These are phyloP conservation scores for Fistulifera pelliculosa DNA, from an alignment of 108 stramenopile genomes.

Conservation along the genomic window DNA sequence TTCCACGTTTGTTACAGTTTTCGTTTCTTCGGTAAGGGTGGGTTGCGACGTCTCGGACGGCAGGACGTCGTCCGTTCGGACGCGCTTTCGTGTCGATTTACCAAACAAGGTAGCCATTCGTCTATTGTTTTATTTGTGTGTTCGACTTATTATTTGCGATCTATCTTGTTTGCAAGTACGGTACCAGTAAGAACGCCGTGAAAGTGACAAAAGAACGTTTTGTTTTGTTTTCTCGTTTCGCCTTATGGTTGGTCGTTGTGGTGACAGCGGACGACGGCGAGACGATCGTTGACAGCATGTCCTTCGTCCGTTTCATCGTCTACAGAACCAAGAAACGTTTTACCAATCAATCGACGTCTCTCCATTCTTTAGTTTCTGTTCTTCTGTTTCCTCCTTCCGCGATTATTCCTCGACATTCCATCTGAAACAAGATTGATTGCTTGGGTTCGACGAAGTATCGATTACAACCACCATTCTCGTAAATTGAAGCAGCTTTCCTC, in stretches of 20 bases:
- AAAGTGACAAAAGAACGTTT: not conserved
- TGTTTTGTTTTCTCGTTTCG: no score
- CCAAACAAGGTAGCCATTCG: constrained; percentile 16
- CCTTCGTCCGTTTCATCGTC: no score
- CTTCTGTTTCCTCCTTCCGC: no score
- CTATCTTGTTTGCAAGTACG: not conserved
- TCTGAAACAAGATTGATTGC: no score
- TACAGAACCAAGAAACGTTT: no score
- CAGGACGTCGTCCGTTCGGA: not conserved
- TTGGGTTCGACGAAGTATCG: no score
- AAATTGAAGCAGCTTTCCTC: no score
- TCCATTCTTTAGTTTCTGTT: no score
- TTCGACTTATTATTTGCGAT: not conserved
- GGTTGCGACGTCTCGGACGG: not conserved
- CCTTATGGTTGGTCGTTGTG: not conserved
- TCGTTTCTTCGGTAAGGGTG: not conserved
- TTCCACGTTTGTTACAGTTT: not conserved
- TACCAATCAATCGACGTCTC: no score
- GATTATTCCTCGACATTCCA: no score
- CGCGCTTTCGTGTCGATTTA: constrained; percentile 14
- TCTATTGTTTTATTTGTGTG: not conserved
- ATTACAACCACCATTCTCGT: no score
- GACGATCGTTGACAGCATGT: not conserved
- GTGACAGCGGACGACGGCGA: not conserved
- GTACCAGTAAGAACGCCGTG: not conserved